phyloP scores from a whole-genome alignment of 768 basidiomycete genomes.

The Leucosporidium scottii region DNA sequence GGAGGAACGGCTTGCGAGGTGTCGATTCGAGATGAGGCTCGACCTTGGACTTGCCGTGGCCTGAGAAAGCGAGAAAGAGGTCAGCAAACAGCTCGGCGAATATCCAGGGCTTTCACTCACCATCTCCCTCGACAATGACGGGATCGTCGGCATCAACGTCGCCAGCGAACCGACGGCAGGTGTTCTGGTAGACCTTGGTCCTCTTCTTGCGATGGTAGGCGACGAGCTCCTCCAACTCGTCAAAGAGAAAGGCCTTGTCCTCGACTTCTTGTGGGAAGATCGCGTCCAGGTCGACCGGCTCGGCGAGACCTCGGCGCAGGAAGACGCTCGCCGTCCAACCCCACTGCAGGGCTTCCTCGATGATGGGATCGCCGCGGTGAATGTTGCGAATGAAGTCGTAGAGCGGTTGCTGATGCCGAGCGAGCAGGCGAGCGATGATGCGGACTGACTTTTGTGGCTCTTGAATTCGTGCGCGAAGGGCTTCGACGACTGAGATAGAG shows the following conservation, averaged over 20 bases:
- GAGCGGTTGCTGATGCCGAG: constrained; percentile 15
- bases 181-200: constrained; percentile 1
- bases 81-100: background rate
- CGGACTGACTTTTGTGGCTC: constrained; percentile 32
- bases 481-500: constrained; percentile 20
- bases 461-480: constrained; percentile 17
- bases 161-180: constrained; percentile 7
- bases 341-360: constrained; percentile 32
- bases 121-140: constrained; percentile 26
- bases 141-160: constrained; percentile 30
- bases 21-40: constrained; percentile 5
- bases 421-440: constrained; percentile 22
- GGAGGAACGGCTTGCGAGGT: constrained; percentile 2
- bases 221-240: constrained; percentile 26
- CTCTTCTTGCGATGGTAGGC: constrained; percentile 18
- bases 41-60: background rate
- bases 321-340: constrained; percentile 23
- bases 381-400: constrained; percentile 23
- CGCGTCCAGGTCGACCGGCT: constrained; percentile 22
- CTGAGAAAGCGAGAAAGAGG: background rate
- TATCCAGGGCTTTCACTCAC: background rate
- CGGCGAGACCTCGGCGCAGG: constrained; percentile 24
- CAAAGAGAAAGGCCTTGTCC: constrained; percentile 22
- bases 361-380: constrained; percentile 21
- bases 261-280: constrained; percentile 13